Percentiles rank a stretch among this genome's conserved stretches.
Evolutionary conservation across 768 basidiomycete genomes (phyloP).

Genomic region (Lactarius sanguifluus): DNA sequence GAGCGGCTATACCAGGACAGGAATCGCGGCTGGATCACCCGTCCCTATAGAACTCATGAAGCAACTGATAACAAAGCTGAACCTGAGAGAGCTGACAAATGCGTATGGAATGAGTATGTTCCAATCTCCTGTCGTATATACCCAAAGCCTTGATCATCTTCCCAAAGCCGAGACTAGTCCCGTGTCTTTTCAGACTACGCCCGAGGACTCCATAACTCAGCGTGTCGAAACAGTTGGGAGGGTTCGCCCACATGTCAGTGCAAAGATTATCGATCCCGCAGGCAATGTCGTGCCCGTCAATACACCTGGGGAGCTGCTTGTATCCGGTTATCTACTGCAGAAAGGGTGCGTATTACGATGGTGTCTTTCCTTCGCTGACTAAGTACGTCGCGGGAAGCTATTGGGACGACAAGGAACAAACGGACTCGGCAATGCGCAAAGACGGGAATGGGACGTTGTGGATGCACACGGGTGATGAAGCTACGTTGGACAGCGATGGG

Average conservation of each 20-base stretch:
- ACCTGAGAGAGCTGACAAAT: slow-evolving; percentile 68
- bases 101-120: slow-evolving; percentile 86
- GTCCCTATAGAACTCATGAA: slow-evolving; percentile 81
- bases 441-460: slow-evolving; percentile 58
- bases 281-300: slow-evolving; percentile 68
- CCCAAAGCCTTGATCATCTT: slow-evolving; percentile 10
- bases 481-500: slow-evolving; percentile 77
- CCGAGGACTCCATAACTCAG: slow-evolving; percentile 65
- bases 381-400: slow-evolving; percentile 50
- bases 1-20: slow-evolving; percentile 52
- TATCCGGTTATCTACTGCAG: slow-evolving; percentile 76
- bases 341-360: slow-evolving; percentile 54
- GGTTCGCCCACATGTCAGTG: slow-evolving; percentile 73
- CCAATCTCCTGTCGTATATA: neutral
- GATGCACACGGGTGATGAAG: slow-evolving; percentile 87
- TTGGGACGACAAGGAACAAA: slow-evolving; percentile 74
- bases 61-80: slow-evolving; percentile 62
- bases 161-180: slow-evolving; percentile 76
- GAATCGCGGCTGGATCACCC: slow-evolving; percentile 78
- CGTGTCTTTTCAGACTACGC: slow-evolving; percentile 79
- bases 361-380: slow-evolving; percentile 4
- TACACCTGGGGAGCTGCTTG: slow-evolving; percentile 70
- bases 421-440: slow-evolving; percentile 53
- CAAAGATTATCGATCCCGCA: slow-evolving; percentile 61
- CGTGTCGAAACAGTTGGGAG: slow-evolving; percentile 82